phyloP scores from a whole-genome alignment of 2,329 filamentous ascomycete species.

The Furcasterigmium furcatum region DNA sequence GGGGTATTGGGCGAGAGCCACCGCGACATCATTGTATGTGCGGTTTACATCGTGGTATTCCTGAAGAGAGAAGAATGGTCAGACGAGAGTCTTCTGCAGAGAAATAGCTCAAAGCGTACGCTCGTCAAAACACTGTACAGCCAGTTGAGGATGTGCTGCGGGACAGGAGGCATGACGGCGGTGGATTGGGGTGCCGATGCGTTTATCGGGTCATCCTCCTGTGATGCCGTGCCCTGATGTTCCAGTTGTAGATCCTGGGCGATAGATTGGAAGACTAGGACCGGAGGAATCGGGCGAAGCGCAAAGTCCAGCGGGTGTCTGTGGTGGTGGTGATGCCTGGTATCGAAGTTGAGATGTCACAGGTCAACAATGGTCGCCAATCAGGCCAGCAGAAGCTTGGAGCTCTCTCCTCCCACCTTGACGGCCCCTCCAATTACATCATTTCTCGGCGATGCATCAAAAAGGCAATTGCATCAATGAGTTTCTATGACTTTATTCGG shows the following conservation, averaged over 20 bases:
- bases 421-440: too few species aligned
- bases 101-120: slow-evolving; percentile 38
- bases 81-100: neutral
- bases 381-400: neutral
- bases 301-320: too few species aligned
- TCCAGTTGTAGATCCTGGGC: too few species aligned
- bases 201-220: too few species aligned
- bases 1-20: slow-evolving; percentile 74
- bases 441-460: too few species aligned
- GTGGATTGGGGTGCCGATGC: neutral
- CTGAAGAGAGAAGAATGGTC: slow-evolving; percentile 39
- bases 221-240: too few species aligned
- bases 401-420: neutral
- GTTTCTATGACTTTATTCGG: too few species aligned
- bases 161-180: slow-evolving; percentile 50
- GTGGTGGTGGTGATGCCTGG: too few species aligned
- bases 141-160: slow-evolving; percentile 91
- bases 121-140: slow-evolving; percentile 86
- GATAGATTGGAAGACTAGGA: too few species aligned
- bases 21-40: slow-evolving; percentile 87
- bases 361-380: neutral
- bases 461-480: too few species aligned
- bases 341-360: neutral
- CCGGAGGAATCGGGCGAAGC: too few species aligned
- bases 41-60: slow-evolving; percentile 93